Evolutionary conservation across 1,284 basidiomycete genomes (phyloP), one percentile per base, ranked within the genome.

Genomic region (Heimioporus punctisporus): DNA sequence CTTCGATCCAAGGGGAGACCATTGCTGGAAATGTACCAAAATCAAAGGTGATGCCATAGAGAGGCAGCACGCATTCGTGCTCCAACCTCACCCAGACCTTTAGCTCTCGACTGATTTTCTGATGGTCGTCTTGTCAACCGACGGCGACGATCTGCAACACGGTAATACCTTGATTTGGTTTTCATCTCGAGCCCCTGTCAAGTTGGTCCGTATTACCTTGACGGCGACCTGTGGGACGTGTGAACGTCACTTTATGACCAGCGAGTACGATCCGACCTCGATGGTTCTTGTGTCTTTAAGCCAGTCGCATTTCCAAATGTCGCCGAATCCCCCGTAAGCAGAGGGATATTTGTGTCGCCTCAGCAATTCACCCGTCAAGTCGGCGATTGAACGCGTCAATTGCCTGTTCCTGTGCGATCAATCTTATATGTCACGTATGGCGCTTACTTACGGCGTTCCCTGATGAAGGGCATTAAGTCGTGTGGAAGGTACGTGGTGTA

Each of bases 271-370:
- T 52, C 54, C 44, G 23, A 65, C 64, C 48, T 58, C 43, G 26
- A 61, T 58, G 14, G 46, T 40, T 24, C 59, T 53, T 5, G 42
- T 47, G 44, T 58, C 63, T 23, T 52, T 55, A 7, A 64, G 44
- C 64, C 61, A 64, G 26, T 51, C 59, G 4, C 61, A 66, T 54
- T 66, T 68, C 63, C 64, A 66, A 34, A 64, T 50, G n/a, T 68
- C 61, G 3, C 65, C 54, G 28, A 62, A 68, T n/a, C 65, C 65
- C 17, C 64, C 64, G 5, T 67, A 56, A 1, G 63, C 58, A 6
- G 64, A 68, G 4, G 65, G 63, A 51, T 66, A 66, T 24, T 55
- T 64, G 34, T 55, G 37, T 21, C 61, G 54, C 30, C 46, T 58
- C 27, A 55, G 43, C 5, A 64, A 34, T 15, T 61, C 51, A 17